These are phyloP conservation scores for Oropetium thomaeum DNA, from an alignment of 176 grass and related monocot species.

Conservation along the genomic window DNA sequence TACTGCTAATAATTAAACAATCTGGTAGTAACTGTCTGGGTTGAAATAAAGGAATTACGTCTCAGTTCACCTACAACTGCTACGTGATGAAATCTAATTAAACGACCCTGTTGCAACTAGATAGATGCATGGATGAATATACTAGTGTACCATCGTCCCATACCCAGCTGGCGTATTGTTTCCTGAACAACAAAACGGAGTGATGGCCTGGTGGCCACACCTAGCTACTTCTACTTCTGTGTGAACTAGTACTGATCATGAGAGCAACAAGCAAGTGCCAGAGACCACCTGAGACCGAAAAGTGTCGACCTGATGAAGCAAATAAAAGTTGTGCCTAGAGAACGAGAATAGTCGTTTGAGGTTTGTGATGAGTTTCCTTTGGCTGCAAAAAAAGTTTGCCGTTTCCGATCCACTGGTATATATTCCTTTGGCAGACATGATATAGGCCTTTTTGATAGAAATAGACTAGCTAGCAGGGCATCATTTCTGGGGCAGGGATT, in stretches of 20 bases:
- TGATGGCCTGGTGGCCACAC: not conserved
- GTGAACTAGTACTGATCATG: no score
- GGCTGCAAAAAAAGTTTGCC: not conserved
- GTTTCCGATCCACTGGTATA: not conserved
- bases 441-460: not conserved
- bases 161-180: not conserved
- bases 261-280: not conserved
- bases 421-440: not conserved
- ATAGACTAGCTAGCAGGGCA: slow-evolving; percentile 13
- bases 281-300: not conserved
- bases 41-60: no score
- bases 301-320: not conserved
- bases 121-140: not conserved
- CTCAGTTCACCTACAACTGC: no score
- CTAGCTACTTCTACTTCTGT: not conserved
- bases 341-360: not conserved
- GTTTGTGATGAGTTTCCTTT: not conserved
- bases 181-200: not conserved
- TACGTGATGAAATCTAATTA: no score
- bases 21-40: no score
- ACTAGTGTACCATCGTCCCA: no score
- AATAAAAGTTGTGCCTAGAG: not conserved
- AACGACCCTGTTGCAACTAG: no score
- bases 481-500: slow-evolving; percentile 18
- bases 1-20: no score